Evolutionary conservation across 257 asterid genomes (phyloP), one percentile per base, ranked within the genome.

Genomic region (Ajuga chamaepitys): DNA sequence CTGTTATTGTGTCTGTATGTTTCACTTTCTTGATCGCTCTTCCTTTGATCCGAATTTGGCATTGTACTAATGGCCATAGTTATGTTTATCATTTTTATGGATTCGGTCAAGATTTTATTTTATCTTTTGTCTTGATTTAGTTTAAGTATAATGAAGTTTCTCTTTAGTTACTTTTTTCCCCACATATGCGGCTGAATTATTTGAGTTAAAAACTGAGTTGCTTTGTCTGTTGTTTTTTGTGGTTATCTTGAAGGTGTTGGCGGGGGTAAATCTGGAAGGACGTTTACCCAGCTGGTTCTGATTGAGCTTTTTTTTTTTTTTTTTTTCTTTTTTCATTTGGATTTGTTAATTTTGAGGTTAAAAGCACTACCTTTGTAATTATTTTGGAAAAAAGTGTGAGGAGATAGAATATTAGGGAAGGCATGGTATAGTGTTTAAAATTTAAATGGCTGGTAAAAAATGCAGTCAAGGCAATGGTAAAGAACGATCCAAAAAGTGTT

Each of bases 401-500:
- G 66, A 65, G 38, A 52, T 35, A 24, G 28, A 18, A 16, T 62
- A 40, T 40, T 53, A 55, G 48, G 3, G 7, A 17, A 67, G 28
- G 67, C 58, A 44, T 26, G 70, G 72, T 54, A 58, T 63, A 71
- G 76, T 4, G 45, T 64, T 66, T 74, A 46, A 63, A 45, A 67
- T 71, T 70, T 46, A 70, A 58, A 72, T 76, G 81, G 77, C 78
- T 57, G 37, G 63, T 62, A 52, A 59, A 48, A 48, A 22, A 70
- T 63, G 78, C 38, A 59, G 64, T 68, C 75, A 78, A 79, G 79
- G 85, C 75, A 76, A 90, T 87, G 95, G 66, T 87, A 55, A 85
- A 80, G 67, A 67, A 70, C 76, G 70, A 71, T 70, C 70, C 65
- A 25, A 80, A 66, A 70, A 76, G 80, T 58, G 69, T 74, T 69